Base-by-base conservation (phyloP, 2,329 filamentous ascomycete species). In the Nannizzia gypsea region DNA sequence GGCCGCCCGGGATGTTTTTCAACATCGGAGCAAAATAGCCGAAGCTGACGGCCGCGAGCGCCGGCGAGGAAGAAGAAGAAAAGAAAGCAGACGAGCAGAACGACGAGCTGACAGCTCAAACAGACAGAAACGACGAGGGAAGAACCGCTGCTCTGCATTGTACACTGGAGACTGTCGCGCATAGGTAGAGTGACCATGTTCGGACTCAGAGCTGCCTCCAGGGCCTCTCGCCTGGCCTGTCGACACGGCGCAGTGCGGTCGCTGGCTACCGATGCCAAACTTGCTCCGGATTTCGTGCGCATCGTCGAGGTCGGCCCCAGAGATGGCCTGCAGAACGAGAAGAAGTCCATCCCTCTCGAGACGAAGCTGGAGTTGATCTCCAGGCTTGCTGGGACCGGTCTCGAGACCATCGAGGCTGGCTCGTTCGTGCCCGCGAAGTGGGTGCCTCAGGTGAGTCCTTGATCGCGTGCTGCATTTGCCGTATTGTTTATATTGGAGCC, bases 261-360 rank as follows among this genome's bases (percentile, higher is more conserved):
- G 58, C 70, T 70, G 65, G 66, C 73, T 57, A 74, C 73, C 59
- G 73, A 75, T 64, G 70, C 71, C 67, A 71, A 71, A 69, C 67
- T 72, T 68, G 68, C 71, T 55, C 73, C 76, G 67, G 77, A 78
- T 64, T 75, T 78, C 67, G 78, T 80, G 61, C 76, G 77, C 64
- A 76, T 81, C 64, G 74, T 81, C 22, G 79, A 81, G 70, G 79
- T 81, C 31, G 78, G 79, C 2, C 76, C 79, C 58, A 73, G 79
- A 61, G 79, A 81, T 70, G 79, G 79, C 15, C 69, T 81, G 52
- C 79, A 81, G 66, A 81, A 81, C 62, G 78, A 81, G 65, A 77
- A 78, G 63, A 76, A 73, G 34, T 67, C 75, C 1, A 78, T 81
- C 31, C 66, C 77, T 15, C 68, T 78, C 46, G 68, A 75, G 42